Percentiles rank a stretch among this genome's conserved stretches.
These are phyloP conservation scores for Annulohypoxylon maeteangense DNA, from an alignment of 495 filamentous ascomycete species.

Conservation along the genomic window DNA sequence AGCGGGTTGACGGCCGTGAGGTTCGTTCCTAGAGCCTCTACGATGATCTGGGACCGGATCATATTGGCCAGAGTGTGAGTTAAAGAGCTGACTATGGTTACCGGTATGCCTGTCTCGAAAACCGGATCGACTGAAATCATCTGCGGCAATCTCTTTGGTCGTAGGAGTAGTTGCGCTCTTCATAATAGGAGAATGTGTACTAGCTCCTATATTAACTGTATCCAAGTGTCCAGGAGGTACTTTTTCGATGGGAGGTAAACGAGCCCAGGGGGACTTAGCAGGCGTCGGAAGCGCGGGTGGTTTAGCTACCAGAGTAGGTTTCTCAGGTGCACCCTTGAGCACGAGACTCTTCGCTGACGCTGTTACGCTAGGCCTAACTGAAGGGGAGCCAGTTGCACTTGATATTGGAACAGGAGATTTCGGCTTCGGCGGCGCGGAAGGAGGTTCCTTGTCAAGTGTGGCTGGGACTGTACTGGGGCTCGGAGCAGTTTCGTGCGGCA, in stretches of 20 bases:
- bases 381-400: conserved; percentile 48
- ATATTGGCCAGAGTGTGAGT: conserved; percentile 92
- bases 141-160: conserved; percentile 86
- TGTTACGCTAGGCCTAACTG: conserved; percentile 55
- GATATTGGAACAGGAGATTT: conserved; percentile 52
- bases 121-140: conserved; percentile 85
- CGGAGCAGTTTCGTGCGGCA: conserved; percentile 67
- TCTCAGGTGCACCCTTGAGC: conserved; percentile 75
- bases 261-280: conserved; percentile 90
- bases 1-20: conserved; percentile 74
- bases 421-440: conserved; percentile 49
- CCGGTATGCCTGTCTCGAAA: conserved; percentile 74
- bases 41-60: conserved; percentile 89
- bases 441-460: conserved; percentile 35
- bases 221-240: conserved; percentile 74
- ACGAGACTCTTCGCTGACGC: conserved; percentile 65
- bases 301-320: conserved; percentile 81
- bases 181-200: conserved; percentile 44
- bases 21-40: conserved; percentile 74
- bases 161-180: conserved; percentile 58
- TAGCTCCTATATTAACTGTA: conserved; percentile 34
- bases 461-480: conserved; percentile 50
- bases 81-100: conserved; percentile 82
- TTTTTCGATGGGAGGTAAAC: conserved; percentile 84
- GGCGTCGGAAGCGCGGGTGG: conserved; percentile 76